Base-by-base conservation (phyloP, 1,284 basidiomycete species). In the Laetiporus sulphureus region DNA sequence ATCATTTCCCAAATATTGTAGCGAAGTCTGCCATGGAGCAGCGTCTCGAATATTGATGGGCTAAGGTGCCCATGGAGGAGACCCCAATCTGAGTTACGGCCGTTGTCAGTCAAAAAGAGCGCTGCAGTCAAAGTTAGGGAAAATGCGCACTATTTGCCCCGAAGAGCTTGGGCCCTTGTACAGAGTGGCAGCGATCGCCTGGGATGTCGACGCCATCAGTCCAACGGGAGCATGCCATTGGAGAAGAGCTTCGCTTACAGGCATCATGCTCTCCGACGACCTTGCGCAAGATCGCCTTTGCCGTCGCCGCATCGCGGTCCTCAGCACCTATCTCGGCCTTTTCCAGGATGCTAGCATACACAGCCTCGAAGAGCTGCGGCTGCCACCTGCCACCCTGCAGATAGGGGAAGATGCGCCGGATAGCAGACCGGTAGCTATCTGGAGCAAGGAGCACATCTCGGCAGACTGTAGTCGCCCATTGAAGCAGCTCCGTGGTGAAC, bases 161-260 rank as follows among this genome's bases (percentile, higher is more conserved):
- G 24, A 52, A 46, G 13, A 60, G 52, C 2, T 48, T 16, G 3
- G 46, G 6, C n/a, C 55, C 58, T 2, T 33, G 12, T 2, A 46
- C 42, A 1, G 36, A 25, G 1, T 47, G 23, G 32, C 58, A 60
- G 2, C 51, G 50, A 30, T 49, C 43, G 30, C 58, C 58, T 55
- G 31, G 2, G 19, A 21, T 15, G n/a, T 23, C 18, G 23, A 21
- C 16, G 20, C 15, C 16, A 11, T 33, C 6, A n/a, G 13, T 7
- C 7, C 6, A 20, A n/a, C n/a, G n/a, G n/a, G n/a, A n/a, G n/a
- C n/a, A n/a, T n/a, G n/a, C n/a, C n/a, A n/a, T n/a, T n/a, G n/a
- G n/a, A n/a, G n/a, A n/a, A n/a, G n/a, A n/a, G n/a, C n/a, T n/a
- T n/a, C n/a, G n/a, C n/a, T n/a, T 29, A 48, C 49, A 51, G 4